These are phyloP conservation scores for Panaeolus papilionaceus DNA, from an alignment of 768 basidiomycete genomes.

Conservation along the genomic window DNA sequence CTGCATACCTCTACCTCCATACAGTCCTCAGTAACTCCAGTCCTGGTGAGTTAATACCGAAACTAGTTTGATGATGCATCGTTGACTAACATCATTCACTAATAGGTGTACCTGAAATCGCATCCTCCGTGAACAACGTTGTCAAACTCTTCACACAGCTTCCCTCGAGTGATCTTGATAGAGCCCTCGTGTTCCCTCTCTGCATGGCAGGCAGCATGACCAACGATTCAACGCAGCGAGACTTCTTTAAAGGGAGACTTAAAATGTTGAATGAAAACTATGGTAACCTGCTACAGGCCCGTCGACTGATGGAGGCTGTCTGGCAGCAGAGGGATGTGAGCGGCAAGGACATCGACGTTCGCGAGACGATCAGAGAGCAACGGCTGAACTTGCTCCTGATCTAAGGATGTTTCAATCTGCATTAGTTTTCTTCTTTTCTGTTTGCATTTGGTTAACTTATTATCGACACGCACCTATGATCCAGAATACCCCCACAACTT, in stretches of 20 bases:
- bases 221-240: slow-evolving; percentile 62
- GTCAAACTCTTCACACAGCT: slow-evolving; percentile 59
- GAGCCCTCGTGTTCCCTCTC: slow-evolving; percentile 74
- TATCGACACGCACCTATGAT: slow-evolving; percentile 27
- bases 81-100: slow-evolving; percentile 7
- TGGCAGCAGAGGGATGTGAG: slow-evolving; percentile 72
- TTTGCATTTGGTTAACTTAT: slow-evolving; percentile 12
- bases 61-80: background rate
- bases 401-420: slow-evolving; percentile 40
- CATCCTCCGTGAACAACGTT: slow-evolving; percentile 58
- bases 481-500: slow-evolving; percentile 9
- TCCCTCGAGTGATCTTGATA: slow-evolving; percentile 65
- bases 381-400: slow-evolving; percentile 57
- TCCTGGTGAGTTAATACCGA: slow-evolving; percentile 57
- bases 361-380: slow-evolving; percentile 61
- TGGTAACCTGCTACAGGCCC: slow-evolving; percentile 64
- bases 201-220: slow-evolving; percentile 78
- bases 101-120: slow-evolving; percentile 76
- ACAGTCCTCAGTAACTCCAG: slow-evolving; percentile 71
- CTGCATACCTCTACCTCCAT: slow-evolving; percentile 71
- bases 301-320: slow-evolving; percentile 68
- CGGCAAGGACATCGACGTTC: slow-evolving; percentile 62
- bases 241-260: slow-evolving; percentile 64
- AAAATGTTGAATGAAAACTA: slow-evolving; percentile 60
- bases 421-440: slow-evolving; percentile 31